Percentiles rank a stretch among this genome's conserved stretches.
Conservation (phyloP, 176 grass and related monocot genomes). For the Paspalum vaginatum region DNA sequence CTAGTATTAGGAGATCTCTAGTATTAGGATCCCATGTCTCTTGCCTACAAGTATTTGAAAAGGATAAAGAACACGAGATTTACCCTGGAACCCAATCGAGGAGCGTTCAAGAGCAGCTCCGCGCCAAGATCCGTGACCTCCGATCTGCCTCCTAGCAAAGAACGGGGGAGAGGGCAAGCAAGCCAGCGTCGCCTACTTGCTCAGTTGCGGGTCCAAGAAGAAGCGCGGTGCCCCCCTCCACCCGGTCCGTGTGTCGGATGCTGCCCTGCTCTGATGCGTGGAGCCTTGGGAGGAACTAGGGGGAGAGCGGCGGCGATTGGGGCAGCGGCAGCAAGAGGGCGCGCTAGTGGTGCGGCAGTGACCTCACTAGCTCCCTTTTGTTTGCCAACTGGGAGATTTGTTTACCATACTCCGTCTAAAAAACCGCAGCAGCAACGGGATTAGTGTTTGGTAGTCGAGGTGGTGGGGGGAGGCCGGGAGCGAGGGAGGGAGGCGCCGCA, state of each 20-base stretch:
- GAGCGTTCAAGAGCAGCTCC: neutral
- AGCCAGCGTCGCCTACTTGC: neutral
- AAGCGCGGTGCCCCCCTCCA: neutral
- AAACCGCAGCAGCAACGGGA: neutral
- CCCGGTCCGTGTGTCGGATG: neutral
- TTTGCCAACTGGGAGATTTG: slow-evolving; percentile 8
- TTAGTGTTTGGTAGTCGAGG: neutral
- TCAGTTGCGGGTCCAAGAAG: neutral
- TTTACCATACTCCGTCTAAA: neutral
- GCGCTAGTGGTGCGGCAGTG: neutral
- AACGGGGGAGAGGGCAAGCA: neutral
- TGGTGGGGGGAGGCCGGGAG: neutral
- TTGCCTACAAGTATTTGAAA: neutral
- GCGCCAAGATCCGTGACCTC: slow-evolving; percentile 20
- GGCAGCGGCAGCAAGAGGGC: neutral
- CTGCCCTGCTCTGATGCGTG: neutral
- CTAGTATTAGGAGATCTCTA: too few species aligned
- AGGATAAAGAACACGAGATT: neutral
- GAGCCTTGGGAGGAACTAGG: neutral
- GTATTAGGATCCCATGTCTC: neutral
- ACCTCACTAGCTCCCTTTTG: neutral
- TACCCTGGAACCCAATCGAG: slow-evolving; percentile 1
- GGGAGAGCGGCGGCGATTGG: slow-evolving; percentile 24
- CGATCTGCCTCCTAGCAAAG: neutral
- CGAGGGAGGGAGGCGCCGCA: slow-evolving; percentile 9